phyloP scores from a whole-genome alignment of 805 yeast species.

The Wickerhamiella siamensis region DNA sequence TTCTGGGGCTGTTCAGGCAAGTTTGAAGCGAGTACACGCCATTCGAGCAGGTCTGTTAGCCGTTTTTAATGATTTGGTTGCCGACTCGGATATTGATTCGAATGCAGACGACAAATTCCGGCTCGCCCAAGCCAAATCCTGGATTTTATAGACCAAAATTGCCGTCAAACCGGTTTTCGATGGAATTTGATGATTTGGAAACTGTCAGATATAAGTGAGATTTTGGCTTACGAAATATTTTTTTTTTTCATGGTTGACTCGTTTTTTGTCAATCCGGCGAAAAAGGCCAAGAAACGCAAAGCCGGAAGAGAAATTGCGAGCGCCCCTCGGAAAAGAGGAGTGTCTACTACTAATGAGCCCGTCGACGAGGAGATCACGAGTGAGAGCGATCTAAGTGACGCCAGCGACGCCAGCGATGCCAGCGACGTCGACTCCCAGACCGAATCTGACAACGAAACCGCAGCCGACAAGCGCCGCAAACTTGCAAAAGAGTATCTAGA shows the following conservation, averaged over 20 bases:
- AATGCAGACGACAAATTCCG: not conserved
- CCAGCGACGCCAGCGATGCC: conserved; percentile 10
- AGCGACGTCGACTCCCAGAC: conserved; percentile 54
- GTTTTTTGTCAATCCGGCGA: conserved; percentile 13
- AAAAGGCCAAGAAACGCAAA: conserved; percentile 8
- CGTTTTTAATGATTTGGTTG: not conserved
- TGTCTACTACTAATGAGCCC: not conserved
- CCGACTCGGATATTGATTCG: too few species aligned
- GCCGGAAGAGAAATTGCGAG: not conserved
- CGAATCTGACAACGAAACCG: conserved; percentile 60
- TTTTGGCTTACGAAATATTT: too few species aligned
- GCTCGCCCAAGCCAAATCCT: not conserved
- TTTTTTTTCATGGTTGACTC: conserved; percentile 12
- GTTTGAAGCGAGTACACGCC: not conserved
- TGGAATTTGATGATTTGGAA: too few species aligned
- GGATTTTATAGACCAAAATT: not conserved
- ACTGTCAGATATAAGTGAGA: too few species aligned
- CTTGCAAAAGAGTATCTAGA: conserved; percentile 86
- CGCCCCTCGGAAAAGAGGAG: not conserved
- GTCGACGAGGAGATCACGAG: conserved; percentile 16
- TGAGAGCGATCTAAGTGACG: conserved; percentile 11
- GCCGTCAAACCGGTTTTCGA: too few species aligned
- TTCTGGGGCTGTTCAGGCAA: not conserved
- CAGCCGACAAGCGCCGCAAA: conserved; percentile 87
- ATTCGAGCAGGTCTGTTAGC: not conserved